Conservation (phyloP, 2,329 filamentous ascomycete genomes). For the Allantophomopsis lycopodina region DNA sequence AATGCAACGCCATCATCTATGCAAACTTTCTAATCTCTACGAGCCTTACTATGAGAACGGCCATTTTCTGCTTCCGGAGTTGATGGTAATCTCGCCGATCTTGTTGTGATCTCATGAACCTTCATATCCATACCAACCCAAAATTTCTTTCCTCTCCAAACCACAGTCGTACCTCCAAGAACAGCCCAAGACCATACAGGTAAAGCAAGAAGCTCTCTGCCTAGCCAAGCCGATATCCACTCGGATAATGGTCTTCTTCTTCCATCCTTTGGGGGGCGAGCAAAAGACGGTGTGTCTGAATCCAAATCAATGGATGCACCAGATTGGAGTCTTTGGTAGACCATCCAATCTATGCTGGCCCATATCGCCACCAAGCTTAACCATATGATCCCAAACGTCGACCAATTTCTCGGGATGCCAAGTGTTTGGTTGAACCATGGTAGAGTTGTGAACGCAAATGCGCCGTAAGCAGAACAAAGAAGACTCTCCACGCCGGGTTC, state of each 20-base stretch:
- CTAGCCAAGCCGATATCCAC: slow-evolving; percentile 77
- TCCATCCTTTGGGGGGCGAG: slow-evolving; percentile 42
- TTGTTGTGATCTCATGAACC: slow-evolving; percentile 38
- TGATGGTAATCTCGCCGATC: neutral
- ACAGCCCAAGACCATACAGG: slow-evolving; percentile 89
- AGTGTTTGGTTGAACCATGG: slow-evolving; percentile 42
- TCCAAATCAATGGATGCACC: slow-evolving; percentile 58
- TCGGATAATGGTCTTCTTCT: slow-evolving; percentile 43
- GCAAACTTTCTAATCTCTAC: no score
- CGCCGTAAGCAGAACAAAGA: slow-evolving; percentile 67
- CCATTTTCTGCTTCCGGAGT: no score
- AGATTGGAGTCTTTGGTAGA: slow-evolving; percentile 64
- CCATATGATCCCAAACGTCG: slow-evolving; percentile 53
- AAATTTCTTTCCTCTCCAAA: slow-evolving; percentile 77
- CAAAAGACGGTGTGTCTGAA: slow-evolving; percentile 62
- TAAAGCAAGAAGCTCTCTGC: slow-evolving; percentile 67
- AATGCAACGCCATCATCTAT: no score
- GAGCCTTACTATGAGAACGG: no score
- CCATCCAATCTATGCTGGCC: slow-evolving; percentile 61
- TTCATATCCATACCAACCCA: slow-evolving; percentile 74
- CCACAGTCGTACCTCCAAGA: slow-evolving; percentile 72
- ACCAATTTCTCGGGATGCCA: slow-evolving; percentile 51
- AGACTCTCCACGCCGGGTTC: slow-evolving; percentile 88
- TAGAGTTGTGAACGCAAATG: slow-evolving; percentile 65
- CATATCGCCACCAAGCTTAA: slow-evolving; percentile 49